Conservation (phyloP, 2,329 filamentous ascomycete species). For the Beauveria asiatica region DNA sequence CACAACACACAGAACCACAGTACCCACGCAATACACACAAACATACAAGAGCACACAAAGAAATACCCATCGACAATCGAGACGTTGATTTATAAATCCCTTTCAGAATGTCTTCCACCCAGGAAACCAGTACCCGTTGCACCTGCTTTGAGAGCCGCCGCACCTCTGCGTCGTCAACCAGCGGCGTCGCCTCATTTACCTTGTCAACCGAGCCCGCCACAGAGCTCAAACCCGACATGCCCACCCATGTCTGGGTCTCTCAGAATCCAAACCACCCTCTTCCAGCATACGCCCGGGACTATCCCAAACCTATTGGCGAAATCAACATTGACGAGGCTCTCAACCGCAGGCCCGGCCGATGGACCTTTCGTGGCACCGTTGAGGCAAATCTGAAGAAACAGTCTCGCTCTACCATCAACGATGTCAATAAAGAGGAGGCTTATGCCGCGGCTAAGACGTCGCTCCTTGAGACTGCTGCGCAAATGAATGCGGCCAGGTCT, state of each 20-base stretch:
- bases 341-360: constrained; percentile 34
- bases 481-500: constrained; percentile 14
- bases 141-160: not conserved
- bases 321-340: constrained; percentile 36
- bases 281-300: constrained; percentile 26
- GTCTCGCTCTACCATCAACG: constrained; percentile 16
- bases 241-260: not conserved
- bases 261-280: constrained; percentile 23
- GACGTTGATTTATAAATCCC: not conserved
- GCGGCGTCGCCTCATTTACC: not conserved
- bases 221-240: constrained; percentile 9
- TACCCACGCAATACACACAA: not conserved
- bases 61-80: not conserved
- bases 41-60: not conserved
- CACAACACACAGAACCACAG: too few relatives aligned
- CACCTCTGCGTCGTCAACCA: not conserved
- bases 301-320: constrained; percentile 31
- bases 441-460: constrained; percentile 40
- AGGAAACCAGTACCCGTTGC: not conserved
- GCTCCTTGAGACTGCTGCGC: constrained; percentile 26
- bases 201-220: not conserved
- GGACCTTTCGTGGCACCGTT: constrained; percentile 29
- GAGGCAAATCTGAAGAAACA: constrained; percentile 20
- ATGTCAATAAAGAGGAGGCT: constrained; percentile 15
- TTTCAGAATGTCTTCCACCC: not conserved